These are phyloP conservation scores for Candida nitratophila DNA, from an alignment of 805 yeast genomes.

Conservation along the genomic window DNA sequence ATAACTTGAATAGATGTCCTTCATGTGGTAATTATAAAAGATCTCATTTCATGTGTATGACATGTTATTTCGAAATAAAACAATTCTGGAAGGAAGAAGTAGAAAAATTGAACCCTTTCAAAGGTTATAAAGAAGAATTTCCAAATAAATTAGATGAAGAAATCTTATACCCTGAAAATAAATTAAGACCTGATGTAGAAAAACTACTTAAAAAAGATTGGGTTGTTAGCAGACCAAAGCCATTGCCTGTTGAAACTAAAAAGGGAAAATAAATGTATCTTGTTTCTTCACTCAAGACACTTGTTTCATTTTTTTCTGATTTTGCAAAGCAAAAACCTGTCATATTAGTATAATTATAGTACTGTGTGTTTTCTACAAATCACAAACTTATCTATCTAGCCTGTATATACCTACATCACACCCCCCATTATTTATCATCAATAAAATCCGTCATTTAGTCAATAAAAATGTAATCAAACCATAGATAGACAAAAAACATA, in stretches of 20 bases:
- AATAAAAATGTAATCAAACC: too few relatives aligned
- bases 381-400: too few relatives aligned
- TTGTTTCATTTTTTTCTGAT: too few relatives aligned
- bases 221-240: slow-evolving; percentile 45
- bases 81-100: slow-evolving; percentile 50
- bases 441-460: too few relatives aligned
- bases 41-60: slow-evolving; percentile 87
- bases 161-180: slow-evolving; percentile 69
- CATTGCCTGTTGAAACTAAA: slow-evolving; percentile 43
- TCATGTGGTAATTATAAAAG: slow-evolving; percentile 92
- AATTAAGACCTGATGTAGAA: slow-evolving; percentile 36
- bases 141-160: slow-evolving; percentile 52
- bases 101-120: slow-evolving; percentile 16
- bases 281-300: not conserved
- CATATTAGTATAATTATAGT: too few relatives aligned
- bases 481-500: too few relatives aligned
- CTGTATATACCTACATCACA: too few relatives aligned
- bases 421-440: too few relatives aligned
- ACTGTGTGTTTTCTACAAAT: too few relatives aligned
- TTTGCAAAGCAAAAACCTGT: too few relatives aligned
- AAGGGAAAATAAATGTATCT: slow-evolving; percentile 1
- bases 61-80: slow-evolving; percentile 80
- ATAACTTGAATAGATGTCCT: slow-evolving; percentile 84
- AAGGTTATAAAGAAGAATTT: slow-evolving; percentile 35
- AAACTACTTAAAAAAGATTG: slow-evolving; percentile 49